These are phyloP conservation scores for Solanum lignicaule DNA, from an alignment of 257 asterid species.

Conservation along the genomic window DNA sequence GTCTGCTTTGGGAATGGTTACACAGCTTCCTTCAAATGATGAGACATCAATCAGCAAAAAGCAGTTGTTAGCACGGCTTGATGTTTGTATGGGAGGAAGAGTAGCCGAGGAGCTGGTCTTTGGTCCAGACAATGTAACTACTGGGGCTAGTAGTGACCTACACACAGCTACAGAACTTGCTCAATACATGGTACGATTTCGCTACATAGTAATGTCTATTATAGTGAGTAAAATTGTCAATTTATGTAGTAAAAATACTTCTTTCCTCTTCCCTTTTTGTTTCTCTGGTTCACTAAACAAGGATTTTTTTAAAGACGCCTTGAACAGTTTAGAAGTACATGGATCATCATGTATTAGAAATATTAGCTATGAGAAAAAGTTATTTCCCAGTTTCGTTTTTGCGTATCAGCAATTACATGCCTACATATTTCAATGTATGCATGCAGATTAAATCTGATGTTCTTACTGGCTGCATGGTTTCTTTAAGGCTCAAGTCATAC, in stretches of 20 bases:
- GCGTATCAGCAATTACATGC: neutral
- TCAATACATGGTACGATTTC: slow-evolving; percentile 60
- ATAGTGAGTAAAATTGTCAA: neutral
- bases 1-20: slow-evolving; percentile 94
- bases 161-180: slow-evolving; percentile 88
- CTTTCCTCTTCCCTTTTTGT: neutral
- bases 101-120: slow-evolving; percentile 95
- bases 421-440: neutral
- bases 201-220: neutral
- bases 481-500: neutral
- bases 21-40: slow-evolving; percentile 89
- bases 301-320: neutral
- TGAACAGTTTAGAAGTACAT: neutral
- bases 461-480: neutral
- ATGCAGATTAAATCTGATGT: neutral
- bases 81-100: slow-evolving; percentile 99
- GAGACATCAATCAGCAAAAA: slow-evolving; percentile 93
- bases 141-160: slow-evolving; percentile 94
- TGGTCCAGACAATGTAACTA: slow-evolving; percentile 81
- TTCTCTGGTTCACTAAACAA: neutral
- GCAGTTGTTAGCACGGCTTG: slow-evolving; percentile 93
- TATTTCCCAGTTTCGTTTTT: neutral
- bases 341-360: neutral
- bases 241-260: neutral
- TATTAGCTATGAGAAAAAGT: neutral